These are phyloP conservation scores for Nicotiana obtusifolia DNA, from an alignment of 257 asterid species.

Conservation along the genomic window DNA sequence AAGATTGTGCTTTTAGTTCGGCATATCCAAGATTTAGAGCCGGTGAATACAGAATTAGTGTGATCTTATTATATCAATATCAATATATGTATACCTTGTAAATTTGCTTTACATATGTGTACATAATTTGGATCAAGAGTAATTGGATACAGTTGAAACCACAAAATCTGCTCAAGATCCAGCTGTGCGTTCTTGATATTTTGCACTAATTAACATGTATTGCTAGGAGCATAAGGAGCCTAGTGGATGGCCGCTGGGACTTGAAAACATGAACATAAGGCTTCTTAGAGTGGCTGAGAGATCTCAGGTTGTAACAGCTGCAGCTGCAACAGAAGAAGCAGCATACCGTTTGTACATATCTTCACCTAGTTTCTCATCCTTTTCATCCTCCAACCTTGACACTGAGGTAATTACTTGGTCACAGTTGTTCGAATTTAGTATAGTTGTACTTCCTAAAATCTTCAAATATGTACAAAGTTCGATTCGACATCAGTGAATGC, in stretches of 20 bases:
- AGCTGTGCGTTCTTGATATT: no score
- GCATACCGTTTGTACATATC: constrained; percentile 1
- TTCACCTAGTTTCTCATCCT: constrained; percentile 46
- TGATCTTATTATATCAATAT: no score
- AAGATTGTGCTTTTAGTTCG: no score
- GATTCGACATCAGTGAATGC: not conserved
- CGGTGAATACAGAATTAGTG: no score
- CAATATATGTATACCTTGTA: no score
- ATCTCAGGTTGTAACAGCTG: constrained; percentile 4
- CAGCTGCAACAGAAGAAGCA: not conserved
- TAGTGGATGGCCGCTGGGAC: constrained; percentile 74
- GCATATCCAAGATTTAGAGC: no score
- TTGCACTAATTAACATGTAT: no score
- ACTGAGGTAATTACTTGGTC: constrained; percentile 33
- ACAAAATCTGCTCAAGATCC: no score
- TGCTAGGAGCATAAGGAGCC: constrained; percentile 24
- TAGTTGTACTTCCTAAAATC: not conserved
- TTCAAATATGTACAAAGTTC: not conserved
- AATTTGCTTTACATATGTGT: no score
- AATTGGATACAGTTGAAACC: no score
- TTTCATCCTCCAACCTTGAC: constrained; percentile 59
- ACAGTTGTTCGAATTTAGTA: not conserved
- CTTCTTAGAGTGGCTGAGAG: constrained; percentile 23
- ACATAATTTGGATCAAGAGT: no score
- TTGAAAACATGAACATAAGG: constrained; percentile 40